Percentiles rank a stretch among this genome's conserved stretches.
Conservation (phyloP, 2,329 filamentous ascomycete species). For the Biscogniauxia mediterranea region DNA sequence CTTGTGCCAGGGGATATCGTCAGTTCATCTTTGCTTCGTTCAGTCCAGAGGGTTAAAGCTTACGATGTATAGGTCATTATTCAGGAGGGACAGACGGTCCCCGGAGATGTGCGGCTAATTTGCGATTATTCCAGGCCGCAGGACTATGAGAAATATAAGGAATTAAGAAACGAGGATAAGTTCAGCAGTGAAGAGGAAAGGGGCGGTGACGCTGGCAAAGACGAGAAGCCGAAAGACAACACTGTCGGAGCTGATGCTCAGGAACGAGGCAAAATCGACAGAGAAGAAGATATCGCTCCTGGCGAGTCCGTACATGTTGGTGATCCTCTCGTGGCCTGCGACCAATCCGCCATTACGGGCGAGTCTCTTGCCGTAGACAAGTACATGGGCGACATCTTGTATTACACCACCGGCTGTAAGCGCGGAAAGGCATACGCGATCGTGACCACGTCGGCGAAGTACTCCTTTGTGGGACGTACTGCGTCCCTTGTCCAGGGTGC, state of each 20-base stretch:
- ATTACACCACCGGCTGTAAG: slow-evolving; percentile 82
- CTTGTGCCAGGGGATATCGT: slow-evolving; percentile 75
- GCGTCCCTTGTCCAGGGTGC: slow-evolving; percentile 72
- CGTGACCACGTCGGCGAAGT: slow-evolving; percentile 63
- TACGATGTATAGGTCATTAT: slow-evolving; percentile 54
- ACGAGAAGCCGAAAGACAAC: slow-evolving; percentile 37
- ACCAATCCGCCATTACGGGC: slow-evolving; percentile 79
- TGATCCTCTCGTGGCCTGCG: slow-evolving; percentile 66
- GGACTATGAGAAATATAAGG: slow-evolving; percentile 39
- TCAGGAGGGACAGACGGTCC: slow-evolving; percentile 70
- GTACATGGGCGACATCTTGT: slow-evolving; percentile 73
- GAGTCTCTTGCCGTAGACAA: slow-evolving; percentile 77
- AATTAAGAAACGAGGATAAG: slow-evolving; percentile 30
- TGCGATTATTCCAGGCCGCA: slow-evolving; percentile 69
- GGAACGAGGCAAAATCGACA: slow-evolving; percentile 56
- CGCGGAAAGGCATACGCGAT: slow-evolving; percentile 74
- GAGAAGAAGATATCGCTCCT: slow-evolving; percentile 55
- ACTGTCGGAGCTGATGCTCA: slow-evolving; percentile 50
- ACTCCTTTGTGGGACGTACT: slow-evolving; percentile 76
- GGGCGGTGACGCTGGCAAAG: slow-evolving; percentile 13
- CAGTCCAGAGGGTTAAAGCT: background rate
- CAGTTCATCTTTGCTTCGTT: slow-evolving; percentile 36
- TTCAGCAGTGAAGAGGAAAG: slow-evolving; percentile 22
- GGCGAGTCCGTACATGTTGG: slow-evolving; percentile 56
- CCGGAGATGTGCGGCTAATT: slow-evolving; percentile 69